Base-by-base conservation (phyloP, 2,329 filamentous ascomycete species). In the Sphaerulina vaccinii region DNA sequence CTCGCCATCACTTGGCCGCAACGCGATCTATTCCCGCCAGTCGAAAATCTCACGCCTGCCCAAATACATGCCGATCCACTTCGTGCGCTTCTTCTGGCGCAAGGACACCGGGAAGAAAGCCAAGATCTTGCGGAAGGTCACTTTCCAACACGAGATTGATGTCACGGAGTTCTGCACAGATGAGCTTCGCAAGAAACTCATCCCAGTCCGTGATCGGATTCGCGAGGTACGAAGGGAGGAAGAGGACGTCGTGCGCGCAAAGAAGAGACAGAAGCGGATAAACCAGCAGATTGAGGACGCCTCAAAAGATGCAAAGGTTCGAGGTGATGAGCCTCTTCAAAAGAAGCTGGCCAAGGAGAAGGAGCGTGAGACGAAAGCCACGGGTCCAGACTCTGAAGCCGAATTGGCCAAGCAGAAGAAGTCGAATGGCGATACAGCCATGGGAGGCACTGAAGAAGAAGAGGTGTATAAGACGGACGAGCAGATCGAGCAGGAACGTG, bases 91-190 rank as follows among this genome's bases (percentile, higher is more conserved):
- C 75, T 96, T 92, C 76, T 99, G 93, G 93, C 92, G 95, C 68
- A 84, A 87, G 40, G 90, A 95, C 62, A 90, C 89, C 3, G 87
- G 95, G 72, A 97, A 97, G 78, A 99, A 99, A 79, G 91, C 92
- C 61, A 99, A 99, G 80, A 99, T 99, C 64, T 92, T 99, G 88
- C 88, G 91, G 69, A 99, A 97, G 74, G 93, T 99, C 51, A 92
- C 90, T 0, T 99, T 99, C 69, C 92, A 92, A 5, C 85, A 88
- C 44, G 93, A 99, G 72, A 77, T 99, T 27, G 93, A 99, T 65
- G 84, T 89, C 33, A 85, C 95, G 18, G 93, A 99, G 68, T 96
- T 96, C 72, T 99, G 93, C 72, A 92, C 91, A 10, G 91, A 97
- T 21, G 86, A 93, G 47, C 78, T 99, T 57, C 87, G 84, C 70